Evolutionary conservation across 139 green algal species (phyloP), one percentile per base, ranked within the genome.

Genomic region (Micractinium conductrix): DNA sequence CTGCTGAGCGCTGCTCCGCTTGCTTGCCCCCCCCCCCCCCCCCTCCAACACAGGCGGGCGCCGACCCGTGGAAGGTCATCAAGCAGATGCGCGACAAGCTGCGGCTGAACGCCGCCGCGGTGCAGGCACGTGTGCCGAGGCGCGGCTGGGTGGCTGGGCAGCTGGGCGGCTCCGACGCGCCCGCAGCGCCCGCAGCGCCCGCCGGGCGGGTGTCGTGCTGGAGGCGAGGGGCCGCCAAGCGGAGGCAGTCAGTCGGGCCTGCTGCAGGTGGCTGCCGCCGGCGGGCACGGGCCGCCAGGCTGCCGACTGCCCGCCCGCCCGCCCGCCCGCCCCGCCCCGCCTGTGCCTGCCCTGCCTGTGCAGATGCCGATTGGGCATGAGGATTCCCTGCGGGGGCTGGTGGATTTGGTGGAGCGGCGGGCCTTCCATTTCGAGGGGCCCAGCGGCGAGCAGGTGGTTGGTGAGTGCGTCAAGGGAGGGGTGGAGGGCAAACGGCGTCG

Each of bases 321-420:
- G n/a, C n/a, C n/a, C n/a, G n/a, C n/a, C n/a, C n/a, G n/a, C n/a
- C n/a, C n/a, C n/a, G n/a, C n/a, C n/a, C n/a, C n/a, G n/a, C n/a
- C n/a, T n/a, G n/a, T n/a, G n/a, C n/a, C n/a, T n/a, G n/a, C n/a
- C n/a, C n/a, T n/a, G n/a, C n/a, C n/a, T n/a, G n/a, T n/a, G 80
- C 95, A 99, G 86, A 70, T 98, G 10, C 96, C 97, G 28, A 97
- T 99, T 1, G 97, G 97, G 0, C 79, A 99, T 42, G 97, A 99
- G 91, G 94, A 96, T 16, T 81, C 95, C 43, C 93, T 97, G 16
- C 78, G 84, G 58, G 97, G 97, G 3, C 85, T 99, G n/a, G 92
- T 99, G n/a, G 96, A 99, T 86, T 82, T 99, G 70, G 85, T 81
- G 16, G 45, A 82, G 35, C 82, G 90, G 83, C 79, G 86, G 17